Evolutionary conservation across 1,284 basidiomycete genomes (phyloP).

Genomic region (Exsudoporus floridanus): DNA sequence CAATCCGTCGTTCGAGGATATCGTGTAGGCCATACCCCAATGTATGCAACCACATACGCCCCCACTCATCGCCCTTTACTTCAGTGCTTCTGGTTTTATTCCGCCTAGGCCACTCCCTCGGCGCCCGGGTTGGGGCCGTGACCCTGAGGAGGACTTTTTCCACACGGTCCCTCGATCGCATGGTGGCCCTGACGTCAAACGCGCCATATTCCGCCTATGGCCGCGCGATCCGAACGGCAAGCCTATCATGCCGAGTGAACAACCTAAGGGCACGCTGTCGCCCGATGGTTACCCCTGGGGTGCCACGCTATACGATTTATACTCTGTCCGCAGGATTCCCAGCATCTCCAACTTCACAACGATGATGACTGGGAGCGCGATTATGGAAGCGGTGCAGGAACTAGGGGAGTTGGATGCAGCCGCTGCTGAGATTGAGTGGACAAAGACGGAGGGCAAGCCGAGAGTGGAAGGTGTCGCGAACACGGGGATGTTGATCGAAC

Average conservation of each 20-base stretch:
- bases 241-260: neutral
- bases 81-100: neutral
- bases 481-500: slow-evolving; percentile 28
- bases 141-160: slow-evolving; percentile 1
- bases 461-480: slow-evolving; percentile 31
- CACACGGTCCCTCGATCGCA: slow-evolving; percentile 11
- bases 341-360: slow-evolving; percentile 10
- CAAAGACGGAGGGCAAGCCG: slow-evolving; percentile 40
- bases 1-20: neutral
- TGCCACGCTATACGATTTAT: slow-evolving; percentile 46
- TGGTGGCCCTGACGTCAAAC: neutral
- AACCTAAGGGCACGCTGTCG: slow-evolving; percentile 26
- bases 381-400: slow-evolving; percentile 36
- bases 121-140: slow-evolving; percentile 6
- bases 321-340: slow-evolving; percentile 30
- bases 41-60: no score
- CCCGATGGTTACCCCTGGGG: slow-evolving; percentile 44
- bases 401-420: slow-evolving; percentile 38
- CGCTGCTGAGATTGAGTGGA: slow-evolving; percentile 36
- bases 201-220: slow-evolving; percentile 24
- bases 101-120: neutral
- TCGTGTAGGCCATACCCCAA: neutral
- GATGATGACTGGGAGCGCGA: slow-evolving; percentile 39
- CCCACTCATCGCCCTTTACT: neutral
- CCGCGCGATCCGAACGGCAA: slow-evolving; percentile 21